These are phyloP conservation scores for Sinapis alba DNA, from an alignment of 441 rosid species.

Conservation along the genomic window DNA sequence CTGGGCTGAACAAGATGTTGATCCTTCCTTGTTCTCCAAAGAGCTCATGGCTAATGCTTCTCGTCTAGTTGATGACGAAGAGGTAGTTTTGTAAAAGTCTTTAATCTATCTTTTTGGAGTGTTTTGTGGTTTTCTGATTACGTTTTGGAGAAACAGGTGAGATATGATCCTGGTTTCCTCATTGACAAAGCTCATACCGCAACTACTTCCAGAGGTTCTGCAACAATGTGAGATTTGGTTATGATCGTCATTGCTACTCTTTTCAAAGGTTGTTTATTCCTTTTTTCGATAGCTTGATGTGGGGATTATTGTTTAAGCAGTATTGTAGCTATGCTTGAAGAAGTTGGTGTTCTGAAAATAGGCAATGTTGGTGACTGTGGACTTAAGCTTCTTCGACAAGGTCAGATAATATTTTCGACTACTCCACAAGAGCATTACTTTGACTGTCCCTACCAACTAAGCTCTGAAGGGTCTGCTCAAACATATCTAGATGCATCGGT, in stretches of 20 bases:
- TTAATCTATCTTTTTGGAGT: background rate
- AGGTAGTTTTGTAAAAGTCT: slow-evolving; percentile 44
- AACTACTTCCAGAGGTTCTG: slow-evolving; percentile 81
- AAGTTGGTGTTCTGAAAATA: slow-evolving; percentile 66
- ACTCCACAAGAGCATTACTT: slow-evolving; percentile 90
- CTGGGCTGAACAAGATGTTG: slow-evolving; percentile 93
- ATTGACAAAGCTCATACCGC: slow-evolving; percentile 83
- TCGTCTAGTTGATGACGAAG: slow-evolving; percentile 57
- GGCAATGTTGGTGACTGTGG: slow-evolving; percentile 95
- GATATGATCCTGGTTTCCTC: slow-evolving; percentile 76
- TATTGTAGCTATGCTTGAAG: slow-evolving; percentile 85
- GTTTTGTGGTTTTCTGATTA: slow-evolving; percentile 8
- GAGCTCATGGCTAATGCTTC: slow-evolving; percentile 82
- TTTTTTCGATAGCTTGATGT: slow-evolving; percentile 24
- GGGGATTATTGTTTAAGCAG: slow-evolving; percentile 45
- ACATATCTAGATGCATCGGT: slow-evolving; percentile 89
- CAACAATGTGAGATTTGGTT: slow-evolving; percentile 69
- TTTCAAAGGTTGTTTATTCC: background rate
- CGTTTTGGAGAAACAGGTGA: slow-evolving; percentile 52
- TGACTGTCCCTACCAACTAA: slow-evolving; percentile 89
- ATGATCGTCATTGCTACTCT: background rate
- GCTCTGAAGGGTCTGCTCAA: slow-evolving; percentile 81
- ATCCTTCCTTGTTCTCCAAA: slow-evolving; percentile 83
- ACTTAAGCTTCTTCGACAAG: slow-evolving; percentile 72
- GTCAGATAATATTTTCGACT: slow-evolving; percentile 65